phyloP scores from a whole-genome alignment of 2,329 filamentous ascomycete genomes.

The Ascochyta fabae region DNA sequence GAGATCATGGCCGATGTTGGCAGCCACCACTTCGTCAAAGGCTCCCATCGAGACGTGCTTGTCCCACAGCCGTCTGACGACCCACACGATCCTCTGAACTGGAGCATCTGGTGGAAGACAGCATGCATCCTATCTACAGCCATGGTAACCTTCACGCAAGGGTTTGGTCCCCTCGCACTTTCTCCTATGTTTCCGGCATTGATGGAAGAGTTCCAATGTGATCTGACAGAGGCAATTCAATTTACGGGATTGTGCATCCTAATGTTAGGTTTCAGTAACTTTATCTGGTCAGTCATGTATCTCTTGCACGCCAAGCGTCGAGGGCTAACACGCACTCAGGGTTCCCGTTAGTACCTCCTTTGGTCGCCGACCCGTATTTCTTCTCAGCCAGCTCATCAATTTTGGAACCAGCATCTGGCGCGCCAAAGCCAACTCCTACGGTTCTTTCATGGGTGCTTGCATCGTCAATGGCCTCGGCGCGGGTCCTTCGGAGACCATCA shows the following conservation, averaged over 20 bases:
- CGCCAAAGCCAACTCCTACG: conserved; percentile 63
- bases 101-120: conserved; percentile 58
- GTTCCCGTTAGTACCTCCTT: conserved; percentile 63
- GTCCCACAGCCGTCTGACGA: conserved; percentile 62
- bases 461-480: conserved; percentile 68
- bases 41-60: conserved; percentile 52
- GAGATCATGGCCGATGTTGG: conserved; percentile 68
- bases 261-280: conserved; percentile 65
- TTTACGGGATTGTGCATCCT: conserved; percentile 65
- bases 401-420: conserved; percentile 64
- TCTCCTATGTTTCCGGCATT: conserved; percentile 67
- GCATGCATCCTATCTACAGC: conserved; percentile 56
- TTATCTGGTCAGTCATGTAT: conserved; percentile 58
- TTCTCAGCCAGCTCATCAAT: conserved; percentile 60
- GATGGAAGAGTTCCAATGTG: conserved; percentile 62
- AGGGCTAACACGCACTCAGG: conserved; percentile 42
- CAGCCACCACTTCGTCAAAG: conserved; percentile 68
- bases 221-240: conserved; percentile 60
- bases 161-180: conserved; percentile 61
- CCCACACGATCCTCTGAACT: conserved; percentile 62
- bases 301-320: background rate
- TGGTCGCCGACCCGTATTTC: conserved; percentile 61
- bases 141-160: conserved; percentile 60
- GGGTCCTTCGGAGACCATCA: conserved; percentile 67
- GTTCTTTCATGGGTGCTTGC: conserved; percentile 68